phyloP scores from a whole-genome alignment of 805 yeast genomes.

The Sugiyamaella americana region DNA sequence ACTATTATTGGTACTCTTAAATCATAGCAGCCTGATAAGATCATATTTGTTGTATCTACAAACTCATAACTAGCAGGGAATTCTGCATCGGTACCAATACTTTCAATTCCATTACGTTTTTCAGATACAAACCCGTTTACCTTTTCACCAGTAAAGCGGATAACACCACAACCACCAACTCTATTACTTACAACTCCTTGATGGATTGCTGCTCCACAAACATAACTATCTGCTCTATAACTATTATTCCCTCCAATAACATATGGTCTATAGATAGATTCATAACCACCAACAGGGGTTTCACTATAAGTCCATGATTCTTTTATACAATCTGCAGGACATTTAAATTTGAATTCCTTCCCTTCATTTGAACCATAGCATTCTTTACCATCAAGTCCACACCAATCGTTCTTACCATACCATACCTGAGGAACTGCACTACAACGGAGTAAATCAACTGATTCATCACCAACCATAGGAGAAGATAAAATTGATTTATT shows the following conservation, averaged over 20 bases:
- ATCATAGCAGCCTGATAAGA: conserved; percentile 56
- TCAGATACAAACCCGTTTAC: conserved; percentile 41
- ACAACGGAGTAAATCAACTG: conserved; percentile 22
- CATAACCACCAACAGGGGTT: conserved; percentile 63
- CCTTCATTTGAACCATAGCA: conserved; percentile 44
- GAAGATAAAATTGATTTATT: conserved; percentile 21
- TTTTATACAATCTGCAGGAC: conserved; percentile 84
- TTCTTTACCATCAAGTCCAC: conserved; percentile 64
- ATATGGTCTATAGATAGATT: conserved; percentile 63
- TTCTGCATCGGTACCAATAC: conserved; percentile 56
- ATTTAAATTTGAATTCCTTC: conserved; percentile 52
- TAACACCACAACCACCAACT: conserved; percentile 71
- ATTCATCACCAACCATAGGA: conserved; percentile 19
- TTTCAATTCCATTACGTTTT: conserved; percentile 45
- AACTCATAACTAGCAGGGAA: conserved; percentile 71
- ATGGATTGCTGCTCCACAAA: conserved; percentile 88
- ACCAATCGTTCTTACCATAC: conserved; percentile 67
- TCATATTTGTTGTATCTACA: conserved; percentile 35
- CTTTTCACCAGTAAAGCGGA: conserved; percentile 52
- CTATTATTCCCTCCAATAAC: conserved; percentile 69
- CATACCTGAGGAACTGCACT: conserved; percentile 38
- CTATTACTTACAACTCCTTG: conserved; percentile 70
- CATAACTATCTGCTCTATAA: conserved; percentile 81
- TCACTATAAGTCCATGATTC: conserved; percentile 72
- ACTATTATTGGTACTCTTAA: conserved; percentile 53